Evolutionary conservation across 768 basidiomycete species (phyloP).

Genomic region (Hericium erinaceus): DNA sequence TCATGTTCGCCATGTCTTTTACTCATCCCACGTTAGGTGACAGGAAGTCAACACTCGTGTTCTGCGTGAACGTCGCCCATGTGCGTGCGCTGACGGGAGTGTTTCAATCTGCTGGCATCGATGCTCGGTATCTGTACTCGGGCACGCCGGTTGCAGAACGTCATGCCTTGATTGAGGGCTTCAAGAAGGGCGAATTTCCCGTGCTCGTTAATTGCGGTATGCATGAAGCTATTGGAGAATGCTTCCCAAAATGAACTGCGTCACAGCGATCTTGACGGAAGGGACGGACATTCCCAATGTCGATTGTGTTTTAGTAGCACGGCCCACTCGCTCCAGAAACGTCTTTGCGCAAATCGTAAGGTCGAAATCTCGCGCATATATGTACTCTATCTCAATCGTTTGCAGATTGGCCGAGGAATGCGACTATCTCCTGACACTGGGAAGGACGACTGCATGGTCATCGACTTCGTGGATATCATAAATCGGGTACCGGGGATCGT

Average conservation of each 20-base stretch:
- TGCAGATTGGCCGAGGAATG: slow-evolving; percentile 87
- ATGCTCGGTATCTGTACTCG: slow-evolving; percentile 75
- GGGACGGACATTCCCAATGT: slow-evolving; percentile 93
- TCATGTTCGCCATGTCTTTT: neutral
- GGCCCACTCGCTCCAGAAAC: slow-evolving; percentile 85
- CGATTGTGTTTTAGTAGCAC: slow-evolving; percentile 81
- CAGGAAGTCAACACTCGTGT: slow-evolving; percentile 85
- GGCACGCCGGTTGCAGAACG: slow-evolving; percentile 59
- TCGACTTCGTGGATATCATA: slow-evolving; percentile 83
- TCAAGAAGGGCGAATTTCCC: slow-evolving; percentile 67
- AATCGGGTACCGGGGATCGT: slow-evolving; percentile 61
- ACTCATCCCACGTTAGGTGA: slow-evolving; percentile 13
- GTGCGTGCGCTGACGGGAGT: slow-evolving; percentile 61
- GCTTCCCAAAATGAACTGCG: neutral
- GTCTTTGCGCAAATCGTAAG: slow-evolving; percentile 88
- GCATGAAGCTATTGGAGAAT: neutral
- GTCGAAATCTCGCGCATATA: neutral
- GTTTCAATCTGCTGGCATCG: slow-evolving; percentile 70
- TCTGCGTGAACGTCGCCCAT: slow-evolving; percentile 81
- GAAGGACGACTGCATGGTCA: slow-evolving; percentile 78
- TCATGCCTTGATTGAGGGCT: slow-evolving; percentile 50
- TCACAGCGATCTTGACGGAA: slow-evolving; percentile 77
- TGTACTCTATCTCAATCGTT: neutral
- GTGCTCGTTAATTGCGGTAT: slow-evolving; percentile 86
- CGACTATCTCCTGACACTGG: slow-evolving; percentile 71